Percentiles rank a stretch among this genome's conserved stretches.
Conservation (phyloP, 352 stramenopile genomes). For the Pythium folliculosum region DNA sequence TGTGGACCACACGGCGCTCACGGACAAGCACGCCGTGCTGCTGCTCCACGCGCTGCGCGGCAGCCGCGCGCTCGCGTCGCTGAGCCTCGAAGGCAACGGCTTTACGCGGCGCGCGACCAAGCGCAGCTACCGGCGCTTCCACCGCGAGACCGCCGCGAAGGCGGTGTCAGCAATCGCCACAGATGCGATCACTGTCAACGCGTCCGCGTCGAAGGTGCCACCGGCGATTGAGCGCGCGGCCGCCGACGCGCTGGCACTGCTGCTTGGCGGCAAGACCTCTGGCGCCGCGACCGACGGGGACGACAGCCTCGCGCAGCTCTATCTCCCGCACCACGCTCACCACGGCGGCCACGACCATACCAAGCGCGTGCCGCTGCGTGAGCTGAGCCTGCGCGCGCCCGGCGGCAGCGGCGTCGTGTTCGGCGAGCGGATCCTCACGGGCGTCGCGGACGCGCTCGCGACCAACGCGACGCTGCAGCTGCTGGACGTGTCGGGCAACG, state of each 20-base stretch:
- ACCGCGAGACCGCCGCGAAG: slow-evolving; percentile 25
- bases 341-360: neutral
- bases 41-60: slow-evolving; percentile 61
- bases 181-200: neutral
- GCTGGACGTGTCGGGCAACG: slow-evolving; percentile 75
- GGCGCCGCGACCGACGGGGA: neutral
- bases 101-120: slow-evolving; percentile 39
- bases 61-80: slow-evolving; percentile 49
- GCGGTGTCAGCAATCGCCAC: neutral
- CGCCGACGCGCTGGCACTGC: slow-evolving; percentile 20
- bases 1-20: slow-evolving; percentile 55
- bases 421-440: slow-evolving; percentile 45
- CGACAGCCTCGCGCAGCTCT: slow-evolving; percentile 24
- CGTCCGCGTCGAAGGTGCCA: neutral
- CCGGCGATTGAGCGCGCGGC: slow-evolving; percentile 15
- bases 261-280: slow-evolving; percentile 23
- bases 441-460: slow-evolving; percentile 46
- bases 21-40: slow-evolving; percentile 59
- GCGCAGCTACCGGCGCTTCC: slow-evolving; percentile 26
- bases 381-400: slow-evolving; percentile 60
- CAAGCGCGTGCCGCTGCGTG: slow-evolving; percentile 41
- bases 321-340: neutral
- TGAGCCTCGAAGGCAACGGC: slow-evolving; percentile 76
- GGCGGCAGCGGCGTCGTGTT: slow-evolving; percentile 47
- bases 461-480: slow-evolving; percentile 52